A percentile compares a stretch with the other conserved stretches of the same genome.
Conservation (phyloP, 305 asterid species). For the Solanum hybrid region DNA sequence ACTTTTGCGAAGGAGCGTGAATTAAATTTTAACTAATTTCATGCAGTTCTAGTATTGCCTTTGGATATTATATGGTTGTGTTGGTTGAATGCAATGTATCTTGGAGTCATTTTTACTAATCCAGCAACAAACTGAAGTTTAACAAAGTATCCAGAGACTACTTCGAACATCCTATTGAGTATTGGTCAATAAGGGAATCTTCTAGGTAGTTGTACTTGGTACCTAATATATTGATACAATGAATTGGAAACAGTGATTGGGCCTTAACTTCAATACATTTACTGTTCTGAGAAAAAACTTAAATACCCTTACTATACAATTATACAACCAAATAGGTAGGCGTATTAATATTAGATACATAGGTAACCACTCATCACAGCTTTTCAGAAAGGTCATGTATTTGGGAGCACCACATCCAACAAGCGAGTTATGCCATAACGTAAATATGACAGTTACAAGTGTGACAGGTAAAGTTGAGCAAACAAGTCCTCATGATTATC, state of each 20-base stretch:
- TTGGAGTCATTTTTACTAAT: background rate
- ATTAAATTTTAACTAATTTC: background rate
- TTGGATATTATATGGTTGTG: background rate
- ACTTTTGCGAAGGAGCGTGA: background rate
- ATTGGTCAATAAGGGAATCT: background rate
- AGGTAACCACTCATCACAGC: background rate
- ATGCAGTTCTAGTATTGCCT: background rate
- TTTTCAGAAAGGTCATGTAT: background rate
- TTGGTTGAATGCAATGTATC: background rate
- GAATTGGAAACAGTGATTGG: background rate
- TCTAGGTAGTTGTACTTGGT: background rate
- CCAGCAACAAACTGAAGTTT: background rate
- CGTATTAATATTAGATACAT: background rate
- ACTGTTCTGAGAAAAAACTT: background rate
- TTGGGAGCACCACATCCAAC: background rate
- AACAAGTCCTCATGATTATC: background rate
- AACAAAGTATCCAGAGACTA: background rate
- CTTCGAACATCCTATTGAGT: background rate
- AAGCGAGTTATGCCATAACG: background rate
- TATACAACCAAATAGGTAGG: background rate
- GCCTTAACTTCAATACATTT: background rate
- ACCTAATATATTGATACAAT: background rate
- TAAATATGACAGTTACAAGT: background rate
- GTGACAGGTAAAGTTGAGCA: background rate
- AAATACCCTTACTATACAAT: background rate